Conservation (phyloP, 2,329 filamentous ascomycete species). For the Xylaria hypoxylon region DNA sequence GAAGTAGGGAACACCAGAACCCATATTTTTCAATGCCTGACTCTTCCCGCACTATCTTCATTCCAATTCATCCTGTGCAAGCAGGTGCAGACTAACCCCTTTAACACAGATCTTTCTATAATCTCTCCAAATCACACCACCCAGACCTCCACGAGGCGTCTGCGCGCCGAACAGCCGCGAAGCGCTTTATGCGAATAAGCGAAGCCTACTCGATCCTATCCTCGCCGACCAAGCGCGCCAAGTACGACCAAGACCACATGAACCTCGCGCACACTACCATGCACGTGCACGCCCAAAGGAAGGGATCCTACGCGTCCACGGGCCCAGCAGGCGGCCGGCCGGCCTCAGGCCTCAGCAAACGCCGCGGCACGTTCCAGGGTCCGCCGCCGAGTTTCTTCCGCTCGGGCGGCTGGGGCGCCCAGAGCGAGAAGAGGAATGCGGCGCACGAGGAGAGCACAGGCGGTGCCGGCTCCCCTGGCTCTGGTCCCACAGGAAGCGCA, state of each 20-base stretch:
- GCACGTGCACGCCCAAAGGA: constrained; percentile 45
- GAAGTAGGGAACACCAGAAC: constrained; percentile 63
- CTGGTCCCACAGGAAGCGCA: neutral
- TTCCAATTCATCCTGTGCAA: neutral
- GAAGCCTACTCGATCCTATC: constrained; percentile 85
- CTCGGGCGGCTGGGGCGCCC: constrained; percentile 79
- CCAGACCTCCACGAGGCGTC: constrained; percentile 82
- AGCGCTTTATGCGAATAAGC: constrained; percentile 84
- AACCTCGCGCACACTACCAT: constrained; percentile 51
- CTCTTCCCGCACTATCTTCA: constrained; percentile 6
- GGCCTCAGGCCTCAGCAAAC: constrained; percentile 81
- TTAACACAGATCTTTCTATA: constrained; percentile 77
- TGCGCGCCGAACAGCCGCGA: constrained; percentile 66
- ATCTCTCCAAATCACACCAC: constrained; percentile 90
- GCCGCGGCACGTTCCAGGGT: constrained; percentile 80
- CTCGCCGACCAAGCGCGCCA: constrained; percentile 76
- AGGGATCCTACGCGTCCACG: constrained; percentile 66
- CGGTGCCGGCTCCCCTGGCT: neutral
- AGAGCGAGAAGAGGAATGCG: constrained; percentile 68
- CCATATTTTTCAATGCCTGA: too few relatives aligned
- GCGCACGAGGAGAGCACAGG: constrained; percentile 61
- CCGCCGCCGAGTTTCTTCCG: constrained; percentile 92
- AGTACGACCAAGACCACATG: constrained; percentile 81
- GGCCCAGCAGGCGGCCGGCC: constrained; percentile 79
- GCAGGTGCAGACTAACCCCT: constrained; percentile 6